These are phyloP conservation scores for Parathielavia hyrcaniae DNA, from an alignment of 495 filamentous ascomycete species.

Conservation along the genomic window DNA sequence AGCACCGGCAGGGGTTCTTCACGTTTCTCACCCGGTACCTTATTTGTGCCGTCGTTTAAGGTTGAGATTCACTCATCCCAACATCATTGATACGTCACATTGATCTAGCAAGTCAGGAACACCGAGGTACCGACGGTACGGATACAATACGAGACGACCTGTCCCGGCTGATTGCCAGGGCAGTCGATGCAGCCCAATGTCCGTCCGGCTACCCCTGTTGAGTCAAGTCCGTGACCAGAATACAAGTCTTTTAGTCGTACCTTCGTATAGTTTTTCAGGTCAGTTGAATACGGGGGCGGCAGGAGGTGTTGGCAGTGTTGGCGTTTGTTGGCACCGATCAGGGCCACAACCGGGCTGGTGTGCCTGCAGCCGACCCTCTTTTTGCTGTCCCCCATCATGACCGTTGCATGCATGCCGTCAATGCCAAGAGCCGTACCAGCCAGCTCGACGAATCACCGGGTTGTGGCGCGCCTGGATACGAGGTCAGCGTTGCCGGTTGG, in stretches of 20 bases:
- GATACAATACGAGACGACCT: background rate
- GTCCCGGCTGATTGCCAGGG: background rate
- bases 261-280: too few species aligned
- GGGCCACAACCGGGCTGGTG: background rate
- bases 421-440: slow-evolving; percentile 1
- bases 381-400: background rate
- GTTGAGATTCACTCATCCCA: too few species aligned
- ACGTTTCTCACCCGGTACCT: too few species aligned
- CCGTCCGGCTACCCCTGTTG: background rate
- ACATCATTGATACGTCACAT: too few species aligned
- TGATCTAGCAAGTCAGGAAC: too few species aligned
- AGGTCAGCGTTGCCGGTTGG: slow-evolving; percentile 9
- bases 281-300: background rate
- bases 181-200: background rate
- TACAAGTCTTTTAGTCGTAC: too few species aligned
- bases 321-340: background rate
- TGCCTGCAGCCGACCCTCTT: background rate
- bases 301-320: background rate
- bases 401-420: slow-evolving; percentile 10
- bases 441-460: background rate
- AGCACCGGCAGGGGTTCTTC: too few species aligned
- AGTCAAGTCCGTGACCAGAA: background rate
- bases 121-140: too few species aligned
- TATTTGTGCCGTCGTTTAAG: too few species aligned
- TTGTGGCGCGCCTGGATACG: slow-evolving; percentile 12